A percentile compares a stretch with the other conserved stretches of the same genome.
phyloP scores from a whole-genome alignment of 176 grass and related monocot genomes.

The Aegilops longissima region DNA sequence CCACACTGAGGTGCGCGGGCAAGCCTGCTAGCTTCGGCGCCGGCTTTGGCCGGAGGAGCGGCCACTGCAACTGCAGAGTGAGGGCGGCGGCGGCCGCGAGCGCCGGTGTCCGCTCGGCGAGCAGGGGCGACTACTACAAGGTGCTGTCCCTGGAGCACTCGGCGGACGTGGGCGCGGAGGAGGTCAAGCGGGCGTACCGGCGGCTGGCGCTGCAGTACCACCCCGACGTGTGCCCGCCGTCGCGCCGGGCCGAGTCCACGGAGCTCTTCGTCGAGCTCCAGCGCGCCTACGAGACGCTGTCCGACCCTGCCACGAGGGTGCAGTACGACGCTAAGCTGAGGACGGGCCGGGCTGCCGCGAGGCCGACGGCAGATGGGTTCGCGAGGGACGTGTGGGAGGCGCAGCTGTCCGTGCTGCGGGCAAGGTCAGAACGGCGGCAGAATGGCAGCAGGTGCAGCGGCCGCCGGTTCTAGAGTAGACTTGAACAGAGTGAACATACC shows the following conservation, averaged over 20 bases:
- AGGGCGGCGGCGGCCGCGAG: background rate
- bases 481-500: background rate
- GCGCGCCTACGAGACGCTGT: slow-evolving; percentile 73
- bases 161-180: slow-evolving; percentile 44
- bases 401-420: slow-evolving; percentile 37
- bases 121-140: slow-evolving; percentile 44
- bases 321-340: slow-evolving; percentile 55
- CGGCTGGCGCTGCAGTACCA: slow-evolving; percentile 64
- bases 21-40: background rate
- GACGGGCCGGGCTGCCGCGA: background rate
- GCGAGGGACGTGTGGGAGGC: slow-evolving; percentile 52
- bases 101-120: background rate
- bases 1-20: background rate
- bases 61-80: background rate
- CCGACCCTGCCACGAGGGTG: slow-evolving; percentile 43
- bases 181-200: slow-evolving; percentile 72
- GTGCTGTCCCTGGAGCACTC: slow-evolving; percentile 54
- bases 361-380: background rate
- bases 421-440: slow-evolving; percentile 26
- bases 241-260: slow-evolving; percentile 47
- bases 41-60: background rate
- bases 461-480: background rate
- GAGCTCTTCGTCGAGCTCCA: slow-evolving; percentile 71
- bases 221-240: slow-evolving; percentile 60
- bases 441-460: background rate